Base-by-base conservation (phyloP, 176 grass and related monocot species). In the Bolboschoenus planiculmis region DNA sequence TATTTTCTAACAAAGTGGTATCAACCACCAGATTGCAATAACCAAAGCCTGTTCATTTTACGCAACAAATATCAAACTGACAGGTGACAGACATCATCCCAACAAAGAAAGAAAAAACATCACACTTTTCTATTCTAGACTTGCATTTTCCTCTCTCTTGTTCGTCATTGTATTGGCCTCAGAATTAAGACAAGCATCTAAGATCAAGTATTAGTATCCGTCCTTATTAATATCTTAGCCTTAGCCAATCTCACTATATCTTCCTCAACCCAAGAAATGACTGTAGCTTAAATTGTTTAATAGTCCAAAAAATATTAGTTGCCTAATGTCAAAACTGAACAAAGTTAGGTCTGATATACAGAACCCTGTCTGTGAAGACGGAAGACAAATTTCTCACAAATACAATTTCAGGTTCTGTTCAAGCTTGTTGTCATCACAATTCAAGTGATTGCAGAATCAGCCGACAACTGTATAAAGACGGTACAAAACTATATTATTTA, bases 381-480 rank as follows among this genome's bases (percentile, higher is more conserved):
- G n/a, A n/a, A n/a, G n/a, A n/a, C n/a, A 57, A 56, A 11, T 74
- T 74, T 74, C 66, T 74, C 64, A 74, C 73, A 24, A 53, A 27
- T 54, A n/a, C 42, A 74, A 78, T 46, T 84, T 79, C 15, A 97
- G 95, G 88, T 89, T 33, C 95, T 97, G 81, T 90, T 97, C 46
- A 97, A 94, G 87, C 86, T 92, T 81, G 92, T 92, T 83, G 88
- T 94, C 10, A 94, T 97, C 66, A 97, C 95, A 27, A 88, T 97
- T 81, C 74, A 86, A 88, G 88, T 97, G 78, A 97, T 97, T 85
- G 90, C 90, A 15, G 90, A 97, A 0, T 88, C 95, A 18, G 88
- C 92, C 50, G 95, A 97, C 85, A 92, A 85, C 54, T 97, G 95
- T 78, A 92, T 97, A 89, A 97, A 97, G 87, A 91, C 89, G 87